A percentile compares a stretch with the other conserved stretches of the same genome.
Evolutionary conservation across 192 early-diverging fungal species (phyloP).

Genomic region (Backusella macrospora): DNA sequence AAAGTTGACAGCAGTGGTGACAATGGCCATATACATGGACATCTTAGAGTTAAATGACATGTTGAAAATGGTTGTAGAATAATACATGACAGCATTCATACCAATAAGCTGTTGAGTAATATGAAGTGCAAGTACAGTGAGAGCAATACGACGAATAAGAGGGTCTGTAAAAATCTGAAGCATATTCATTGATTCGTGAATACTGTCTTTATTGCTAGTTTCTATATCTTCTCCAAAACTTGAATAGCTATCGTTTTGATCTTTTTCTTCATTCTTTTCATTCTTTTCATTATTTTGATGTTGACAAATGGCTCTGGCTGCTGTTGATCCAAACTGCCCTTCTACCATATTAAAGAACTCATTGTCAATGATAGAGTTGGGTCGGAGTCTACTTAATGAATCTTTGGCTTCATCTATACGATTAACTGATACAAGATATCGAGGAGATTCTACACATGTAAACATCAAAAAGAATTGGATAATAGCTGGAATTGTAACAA

Average conservation of each 20-base stretch:
- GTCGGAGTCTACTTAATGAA: slow-evolving; percentile 57
- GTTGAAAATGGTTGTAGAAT: slow-evolving; percentile 80
- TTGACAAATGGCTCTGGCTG: not conserved
- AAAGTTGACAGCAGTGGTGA: slow-evolving; percentile 60
- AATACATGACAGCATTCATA: slow-evolving; percentile 86
- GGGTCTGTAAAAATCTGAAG: slow-evolving; percentile 56
- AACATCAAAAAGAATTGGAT: slow-evolving; percentile 64
- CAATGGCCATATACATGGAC: slow-evolving; percentile 65
- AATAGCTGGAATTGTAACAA: slow-evolving; percentile 64
- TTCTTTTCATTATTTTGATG: slow-evolving; percentile 3
- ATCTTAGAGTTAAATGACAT: slow-evolving; percentile 55
- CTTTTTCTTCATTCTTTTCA: not conserved
- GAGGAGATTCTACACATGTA: slow-evolving; percentile 78
- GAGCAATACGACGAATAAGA: slow-evolving; percentile 61
- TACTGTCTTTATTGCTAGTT: slow-evolving; percentile 23
- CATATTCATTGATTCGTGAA: slow-evolving; percentile 45
- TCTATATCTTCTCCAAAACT: slow-evolving; percentile 2
- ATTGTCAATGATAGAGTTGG: slow-evolving; percentile 54
- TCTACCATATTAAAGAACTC: slow-evolving; percentile 68
- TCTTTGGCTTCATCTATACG: slow-evolving; percentile 60
- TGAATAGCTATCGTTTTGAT: slow-evolving; percentile 3
- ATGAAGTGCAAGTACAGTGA: slow-evolving; percentile 69
- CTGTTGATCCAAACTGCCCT: slow-evolving; percentile 41
- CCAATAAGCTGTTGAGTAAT: slow-evolving; percentile 83
- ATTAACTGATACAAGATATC: slow-evolving; percentile 68